A percentile compares a stretch with the other conserved stretches of the same genome.
These are phyloP conservation scores for Prunus mume DNA, from an alignment of 306 rosid species.

Conservation along the genomic window DNA sequence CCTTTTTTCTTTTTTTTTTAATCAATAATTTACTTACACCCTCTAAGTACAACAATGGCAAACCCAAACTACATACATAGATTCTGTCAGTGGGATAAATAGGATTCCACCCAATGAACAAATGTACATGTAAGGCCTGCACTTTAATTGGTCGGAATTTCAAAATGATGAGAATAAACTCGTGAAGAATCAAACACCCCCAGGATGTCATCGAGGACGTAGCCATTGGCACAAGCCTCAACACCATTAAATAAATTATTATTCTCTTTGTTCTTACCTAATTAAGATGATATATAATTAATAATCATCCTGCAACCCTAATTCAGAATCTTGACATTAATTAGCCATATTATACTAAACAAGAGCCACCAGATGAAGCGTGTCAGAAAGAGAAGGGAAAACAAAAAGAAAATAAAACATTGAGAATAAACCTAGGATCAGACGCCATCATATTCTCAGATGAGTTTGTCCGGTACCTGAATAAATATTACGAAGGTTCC, in stretches of 20 bases:
- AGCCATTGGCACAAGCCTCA: neutral
- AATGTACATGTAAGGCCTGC: too few species aligned
- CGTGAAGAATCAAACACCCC: too few species aligned
- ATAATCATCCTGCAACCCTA: neutral
- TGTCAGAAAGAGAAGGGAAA: neutral
- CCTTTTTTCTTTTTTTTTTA: too few species aligned
- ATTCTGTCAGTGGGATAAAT: too few species aligned
- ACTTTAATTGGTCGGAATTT: too few species aligned
- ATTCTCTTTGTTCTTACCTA: neutral
- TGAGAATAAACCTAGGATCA: conserved; percentile 7
- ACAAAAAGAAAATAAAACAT: neutral
- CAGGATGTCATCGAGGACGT: too few species aligned
- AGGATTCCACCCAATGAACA: too few species aligned
- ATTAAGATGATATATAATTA: neutral
- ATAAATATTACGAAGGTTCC: neutral
- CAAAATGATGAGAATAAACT: too few species aligned
- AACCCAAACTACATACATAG: too few species aligned
- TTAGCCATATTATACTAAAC: neutral
- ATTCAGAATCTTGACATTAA: conserved; percentile 4
- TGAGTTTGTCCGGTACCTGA: neutral
- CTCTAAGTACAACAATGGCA: too few species aligned
- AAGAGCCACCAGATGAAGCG: neutral
- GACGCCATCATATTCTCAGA: neutral
- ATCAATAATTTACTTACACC: too few species aligned
- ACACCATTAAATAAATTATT: neutral